Percentiles rank a stretch among this genome's conserved stretches.
phyloP scores from a whole-genome alignment of 768 basidiomycete species.

The Termitomyces sp. region DNA sequence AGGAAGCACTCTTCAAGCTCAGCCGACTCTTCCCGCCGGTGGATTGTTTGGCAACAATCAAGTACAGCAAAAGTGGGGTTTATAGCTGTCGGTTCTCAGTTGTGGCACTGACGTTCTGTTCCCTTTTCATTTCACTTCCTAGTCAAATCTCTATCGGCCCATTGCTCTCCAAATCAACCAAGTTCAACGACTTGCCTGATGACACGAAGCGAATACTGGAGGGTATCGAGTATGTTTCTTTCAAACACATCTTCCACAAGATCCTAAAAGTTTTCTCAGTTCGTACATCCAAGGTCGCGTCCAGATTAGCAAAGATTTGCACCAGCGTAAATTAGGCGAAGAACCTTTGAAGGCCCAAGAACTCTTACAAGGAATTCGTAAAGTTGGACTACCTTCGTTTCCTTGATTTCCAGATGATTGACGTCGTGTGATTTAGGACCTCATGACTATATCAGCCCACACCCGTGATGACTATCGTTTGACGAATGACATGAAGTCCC shows the following conservation, averaged over 20 bases:
- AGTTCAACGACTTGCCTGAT: constrained; percentile 82
- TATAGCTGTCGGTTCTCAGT: neutral
- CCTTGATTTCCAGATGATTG: neutral
- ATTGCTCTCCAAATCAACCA: constrained; percentile 54
- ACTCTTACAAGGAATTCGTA: constrained; percentile 59
- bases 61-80: constrained; percentile 23
- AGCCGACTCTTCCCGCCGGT: constrained; percentile 23
- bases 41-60: constrained; percentile 28
- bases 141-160: constrained; percentile 24
- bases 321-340: constrained; percentile 69
- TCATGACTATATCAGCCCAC: constrained; percentile 54
- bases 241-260: neutral
- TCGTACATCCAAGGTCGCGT: constrained; percentile 71
- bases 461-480: constrained; percentile 63
- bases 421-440: constrained; percentile 40
- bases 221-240: constrained; percentile 55
- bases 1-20: constrained; percentile 25
- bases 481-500: constrained; percentile 65
- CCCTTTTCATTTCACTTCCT: neutral
- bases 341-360: constrained; percentile 73
- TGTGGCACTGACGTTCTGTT: neutral
- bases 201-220: constrained; percentile 61
- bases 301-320: constrained; percentile 76
- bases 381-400: constrained; percentile 32
- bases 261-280: constrained; percentile 27